phyloP scores from a whole-genome alignment of 2,329 filamentous ascomycete species.

The Colletotrichum musae region DNA sequence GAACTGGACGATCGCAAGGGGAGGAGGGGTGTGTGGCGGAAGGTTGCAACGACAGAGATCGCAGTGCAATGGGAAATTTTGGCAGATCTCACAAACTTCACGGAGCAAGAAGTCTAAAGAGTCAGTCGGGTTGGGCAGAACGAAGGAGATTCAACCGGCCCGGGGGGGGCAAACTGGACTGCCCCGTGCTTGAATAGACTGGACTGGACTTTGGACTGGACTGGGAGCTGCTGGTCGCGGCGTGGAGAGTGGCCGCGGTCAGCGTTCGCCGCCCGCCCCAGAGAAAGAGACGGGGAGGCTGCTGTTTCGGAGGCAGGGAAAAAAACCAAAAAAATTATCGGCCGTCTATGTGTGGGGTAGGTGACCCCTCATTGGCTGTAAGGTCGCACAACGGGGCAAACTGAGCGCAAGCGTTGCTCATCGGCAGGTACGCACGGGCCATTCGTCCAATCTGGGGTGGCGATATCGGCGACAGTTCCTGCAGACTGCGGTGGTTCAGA shows the following conservation, averaged over 20 bases:
- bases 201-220: no score
- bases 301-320: conserved; percentile 35
- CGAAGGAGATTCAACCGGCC: neutral
- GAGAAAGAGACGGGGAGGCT: neutral
- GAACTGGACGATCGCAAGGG: conserved; percentile 38
- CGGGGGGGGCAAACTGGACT: neutral
- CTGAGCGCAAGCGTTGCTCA: conserved; percentile 27
- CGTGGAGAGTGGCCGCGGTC: neutral
- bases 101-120: conserved; percentile 1
- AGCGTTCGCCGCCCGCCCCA: neutral
- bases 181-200: neutral
- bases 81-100: conserved; percentile 17
- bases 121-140: conserved; percentile 1
- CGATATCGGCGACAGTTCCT: conserved; percentile 35
- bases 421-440: conserved; percentile 25
- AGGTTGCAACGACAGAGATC: conserved; percentile 29
- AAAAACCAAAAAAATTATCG: conserved; percentile 40
- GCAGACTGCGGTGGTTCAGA: no score
- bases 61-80: conserved; percentile 26
- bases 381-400: neutral
- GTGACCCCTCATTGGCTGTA: conserved; percentile 10
- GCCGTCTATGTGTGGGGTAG: conserved; percentile 38
- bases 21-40: neutral
- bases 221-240: no score
- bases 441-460: conserved; percentile 36